These are phyloP conservation scores for Colletotrichum filicis DNA, from an alignment of 2,329 filamentous ascomycete species.

Conservation along the genomic window DNA sequence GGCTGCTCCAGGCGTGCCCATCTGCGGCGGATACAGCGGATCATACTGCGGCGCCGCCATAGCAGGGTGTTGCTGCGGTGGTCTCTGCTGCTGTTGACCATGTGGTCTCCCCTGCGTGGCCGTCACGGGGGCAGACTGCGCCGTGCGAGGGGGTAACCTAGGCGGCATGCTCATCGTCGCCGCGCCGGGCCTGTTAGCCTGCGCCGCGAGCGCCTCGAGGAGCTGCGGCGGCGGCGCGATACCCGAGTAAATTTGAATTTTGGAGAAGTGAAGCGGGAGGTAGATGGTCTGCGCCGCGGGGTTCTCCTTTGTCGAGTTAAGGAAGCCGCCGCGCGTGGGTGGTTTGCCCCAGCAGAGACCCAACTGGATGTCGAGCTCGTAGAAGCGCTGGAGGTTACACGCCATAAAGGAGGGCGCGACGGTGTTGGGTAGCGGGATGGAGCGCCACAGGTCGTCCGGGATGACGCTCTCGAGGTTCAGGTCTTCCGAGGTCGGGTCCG, in stretches of 20 bases:
- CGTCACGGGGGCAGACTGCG: conserved; percentile 41
- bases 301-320: conserved; percentile 39
- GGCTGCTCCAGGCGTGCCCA: conserved; percentile 56
- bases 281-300: conserved; percentile 71
- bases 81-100: conserved; percentile 29
- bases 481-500: conserved; percentile 60
- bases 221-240: conserved; percentile 84
- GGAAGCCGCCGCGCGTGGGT: conserved; percentile 45
- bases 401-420: conserved; percentile 88
- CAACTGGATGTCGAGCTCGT: conserved; percentile 85
- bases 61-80: conserved; percentile 36
- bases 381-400: conserved; percentile 86
- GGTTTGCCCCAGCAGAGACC: conserved; percentile 80
- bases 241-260: conserved; percentile 85
- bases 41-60: conserved; percentile 50
- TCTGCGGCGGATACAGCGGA: conserved; percentile 68
- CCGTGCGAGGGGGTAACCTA: conserved; percentile 47
- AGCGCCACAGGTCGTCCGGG: conserved; percentile 78
- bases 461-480: conserved; percentile 76
- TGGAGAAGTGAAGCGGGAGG: conserved; percentile 80
- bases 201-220: conserved; percentile 66
- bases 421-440: conserved; percentile 80
- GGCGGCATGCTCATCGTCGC: conserved; percentile 48
- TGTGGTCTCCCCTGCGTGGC: conserved; percentile 34
- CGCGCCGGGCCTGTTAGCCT: conserved; percentile 47